Conservation (phyloP, 495 filamentous ascomycete genomes). For the Polyplosphaeria fusca region DNA sequence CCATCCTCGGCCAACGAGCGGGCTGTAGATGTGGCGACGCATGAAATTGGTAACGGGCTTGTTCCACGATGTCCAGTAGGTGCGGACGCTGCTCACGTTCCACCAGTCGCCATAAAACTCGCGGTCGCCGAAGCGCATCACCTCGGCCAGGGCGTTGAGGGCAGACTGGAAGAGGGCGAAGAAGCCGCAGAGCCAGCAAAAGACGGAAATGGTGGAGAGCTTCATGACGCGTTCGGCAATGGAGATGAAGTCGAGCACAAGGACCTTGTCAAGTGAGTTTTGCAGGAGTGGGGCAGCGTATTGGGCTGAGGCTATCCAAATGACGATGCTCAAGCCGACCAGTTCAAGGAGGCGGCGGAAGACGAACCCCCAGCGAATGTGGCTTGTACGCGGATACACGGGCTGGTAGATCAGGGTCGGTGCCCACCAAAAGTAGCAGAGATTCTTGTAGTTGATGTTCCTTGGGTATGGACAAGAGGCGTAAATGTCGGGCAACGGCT, state of each 20-base stretch:
- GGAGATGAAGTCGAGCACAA: constrained; percentile 70
- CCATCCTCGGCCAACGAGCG: constrained; percentile 78
- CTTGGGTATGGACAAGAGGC: constrained; percentile 77
- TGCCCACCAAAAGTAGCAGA: constrained; percentile 95
- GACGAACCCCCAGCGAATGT: constrained; percentile 83
- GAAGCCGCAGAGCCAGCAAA: constrained; percentile 96
- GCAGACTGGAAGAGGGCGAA: constrained; percentile 90
- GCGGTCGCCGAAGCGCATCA: constrained; percentile 85
- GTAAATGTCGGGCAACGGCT: constrained; percentile 75
- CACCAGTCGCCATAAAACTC: constrained; percentile 98
- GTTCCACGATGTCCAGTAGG: constrained; percentile 96
- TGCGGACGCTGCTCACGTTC: constrained; percentile 81
- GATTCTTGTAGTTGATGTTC: constrained; percentile 83
- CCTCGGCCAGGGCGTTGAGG: constrained; percentile 85
- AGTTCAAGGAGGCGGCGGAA: constrained; percentile 76
- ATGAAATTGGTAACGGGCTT: constrained; percentile 96
- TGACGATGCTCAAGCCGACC: constrained; percentile 70
- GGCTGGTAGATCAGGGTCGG: constrained; percentile 96
- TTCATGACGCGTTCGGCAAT: constrained; percentile 92
- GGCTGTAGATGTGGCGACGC: constrained; percentile 85
- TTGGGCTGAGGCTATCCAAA: constrained; percentile 89
- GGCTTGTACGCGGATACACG: constrained; percentile 77
- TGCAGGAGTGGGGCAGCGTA: constrained; percentile 85
- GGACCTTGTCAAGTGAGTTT: constrained; percentile 85
- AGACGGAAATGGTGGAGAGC: constrained; percentile 83